phyloP scores from a whole-genome alignment of 352 stramenopile genomes.

The Blastocystis sp. region DNA sequence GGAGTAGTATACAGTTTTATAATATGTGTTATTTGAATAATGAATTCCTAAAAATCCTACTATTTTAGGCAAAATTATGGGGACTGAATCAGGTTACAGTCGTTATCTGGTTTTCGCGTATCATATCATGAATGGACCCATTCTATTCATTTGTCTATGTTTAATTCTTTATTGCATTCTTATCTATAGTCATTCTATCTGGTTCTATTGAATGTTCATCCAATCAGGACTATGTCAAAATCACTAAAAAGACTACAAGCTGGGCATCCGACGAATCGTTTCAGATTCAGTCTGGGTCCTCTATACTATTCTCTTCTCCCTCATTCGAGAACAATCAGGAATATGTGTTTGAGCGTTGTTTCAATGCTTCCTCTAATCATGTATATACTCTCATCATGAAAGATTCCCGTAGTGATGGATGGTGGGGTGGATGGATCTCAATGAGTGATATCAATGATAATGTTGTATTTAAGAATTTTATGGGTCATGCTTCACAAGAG shows the following conservation, averaged over 20 bases:
- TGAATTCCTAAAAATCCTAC: too few species aligned
- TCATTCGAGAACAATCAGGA: not conserved
- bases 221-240: conserved; percentile 18
- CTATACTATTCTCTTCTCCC: not conserved
- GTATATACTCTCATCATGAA: conserved; percentile 5
- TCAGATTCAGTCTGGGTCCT: not conserved
- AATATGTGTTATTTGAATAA: too few species aligned
- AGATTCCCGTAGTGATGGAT: not conserved
- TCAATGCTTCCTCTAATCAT: not conserved
- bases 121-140: too few species aligned
- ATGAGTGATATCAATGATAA: conserved; percentile 7
- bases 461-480: conserved; percentile 18
- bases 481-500: not conserved
- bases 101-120: too few species aligned
- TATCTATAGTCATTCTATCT: not conserved
- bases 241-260: not conserved
- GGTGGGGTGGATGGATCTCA: not conserved
- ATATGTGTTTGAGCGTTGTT: not conserved
- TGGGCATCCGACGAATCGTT: conserved; percentile 42
- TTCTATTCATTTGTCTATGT: too few species aligned
- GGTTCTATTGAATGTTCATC: not conserved
- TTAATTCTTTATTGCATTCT: not conserved
- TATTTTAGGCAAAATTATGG: too few species aligned
- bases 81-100: too few species aligned
- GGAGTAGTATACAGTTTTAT: too few species aligned